Base-by-base conservation (phyloP, 2,329 filamentous ascomycete genomes). In the Remersonia thermophila region DNA sequence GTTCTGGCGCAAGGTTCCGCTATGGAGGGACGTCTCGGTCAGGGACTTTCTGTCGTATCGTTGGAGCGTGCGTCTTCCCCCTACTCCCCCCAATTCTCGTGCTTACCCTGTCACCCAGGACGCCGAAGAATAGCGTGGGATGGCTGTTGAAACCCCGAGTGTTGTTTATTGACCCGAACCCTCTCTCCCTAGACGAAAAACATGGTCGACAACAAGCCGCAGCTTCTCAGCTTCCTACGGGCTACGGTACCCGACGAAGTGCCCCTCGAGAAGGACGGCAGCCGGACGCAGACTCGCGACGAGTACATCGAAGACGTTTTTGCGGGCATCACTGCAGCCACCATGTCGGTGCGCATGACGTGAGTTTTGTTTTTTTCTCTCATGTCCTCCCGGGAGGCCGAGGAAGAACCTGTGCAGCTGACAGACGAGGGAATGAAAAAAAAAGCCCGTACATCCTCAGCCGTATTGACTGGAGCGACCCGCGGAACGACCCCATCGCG, bases 321-420 rank as follows among this genome's bases (percentile, higher is more conserved):
- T 17, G 56, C 57, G 12, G 75, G 72, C 9, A 62, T 77, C 36
- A 60, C 56, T 14, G 49, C 57, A 4, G 67, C 73, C 1, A 67
- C 73, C 2, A 79, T 80, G 75, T 61, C 71, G 1, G 62, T 77
- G 27, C 62, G 73, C 8, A 55, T 78, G 38, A 76, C 71, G 61
- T 64, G 44, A 51, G 59, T 9, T 6, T 23, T 23, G 5, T 9
- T 23, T 23, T 23, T 23, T 23, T 23, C 20, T 23, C 9, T 9
- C 20, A 9, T 23, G 20, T 23, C 51, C 18, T 11, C 11, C 15
- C 12, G 13, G 16, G n/a, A n/a, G n/a, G n/a, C n/a, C n/a, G n/a
- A n/a, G n/a, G n/a, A n/a, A n/a, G n/a, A n/a, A n/a, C n/a, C n/a
- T n/a, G n/a, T n/a, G n/a, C n/a, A n/a, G 11, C 7, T 7, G 15